Evolutionary conservation across 176 grass and related monocot species (phyloP).

Genomic region (Themeda triandra): DNA sequence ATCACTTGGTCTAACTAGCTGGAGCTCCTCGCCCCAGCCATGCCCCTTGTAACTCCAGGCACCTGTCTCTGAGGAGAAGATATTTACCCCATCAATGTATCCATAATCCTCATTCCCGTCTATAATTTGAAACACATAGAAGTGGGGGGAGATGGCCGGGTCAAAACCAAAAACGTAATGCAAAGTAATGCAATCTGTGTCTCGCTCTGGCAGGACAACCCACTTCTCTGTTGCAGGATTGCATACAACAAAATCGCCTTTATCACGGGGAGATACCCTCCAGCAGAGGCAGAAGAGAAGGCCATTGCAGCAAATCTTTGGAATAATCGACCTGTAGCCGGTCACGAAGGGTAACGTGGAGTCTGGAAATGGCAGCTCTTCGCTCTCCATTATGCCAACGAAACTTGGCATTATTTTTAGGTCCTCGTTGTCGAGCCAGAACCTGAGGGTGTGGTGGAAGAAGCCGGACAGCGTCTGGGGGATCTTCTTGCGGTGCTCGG

Average conservation of each 20-base stretch:
- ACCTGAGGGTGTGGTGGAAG: neutral
- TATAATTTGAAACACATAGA: neutral
- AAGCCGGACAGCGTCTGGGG: neutral
- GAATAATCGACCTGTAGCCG: neutral
- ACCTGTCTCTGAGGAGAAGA: neutral
- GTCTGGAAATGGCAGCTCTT: neutral
- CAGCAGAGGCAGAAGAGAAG: neutral
- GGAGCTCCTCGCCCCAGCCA: neutral
- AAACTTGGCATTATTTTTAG: neutral
- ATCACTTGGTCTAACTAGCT: neutral
- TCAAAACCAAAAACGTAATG: neutral
- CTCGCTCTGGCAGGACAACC: neutral
- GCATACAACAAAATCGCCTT: neutral
- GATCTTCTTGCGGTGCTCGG: neutral
- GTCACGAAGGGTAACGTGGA: neutral
- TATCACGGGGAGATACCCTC: neutral
- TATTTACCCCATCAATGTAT: neutral
- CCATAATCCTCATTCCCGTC: neutral
- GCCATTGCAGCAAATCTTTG: slow-evolving; percentile 14
- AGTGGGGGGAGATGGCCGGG: neutral
- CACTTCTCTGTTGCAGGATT: slow-evolving; percentile 6
- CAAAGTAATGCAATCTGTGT: too few relatives aligned
- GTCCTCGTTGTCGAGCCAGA: neutral
- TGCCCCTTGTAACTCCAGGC: neutral
- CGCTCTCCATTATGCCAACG: neutral